Evolutionary conservation across 768 basidiomycete genomes (phyloP), one percentile per base, ranked within the genome.

Genomic region (Dioszegia crocea): DNA sequence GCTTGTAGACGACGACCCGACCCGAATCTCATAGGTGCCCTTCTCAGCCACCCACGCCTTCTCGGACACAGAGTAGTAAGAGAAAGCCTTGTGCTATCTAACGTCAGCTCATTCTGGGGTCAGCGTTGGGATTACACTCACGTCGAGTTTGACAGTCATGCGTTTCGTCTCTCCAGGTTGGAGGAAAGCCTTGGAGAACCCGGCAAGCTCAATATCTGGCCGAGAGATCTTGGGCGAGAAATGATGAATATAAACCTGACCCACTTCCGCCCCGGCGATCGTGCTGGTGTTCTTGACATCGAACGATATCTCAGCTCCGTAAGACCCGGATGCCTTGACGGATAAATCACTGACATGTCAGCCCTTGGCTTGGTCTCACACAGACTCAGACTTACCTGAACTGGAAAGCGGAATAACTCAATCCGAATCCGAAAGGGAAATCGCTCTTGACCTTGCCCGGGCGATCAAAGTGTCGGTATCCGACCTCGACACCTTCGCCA

Each of bases 241-340:
- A 57, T 83, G 80, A 4, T 81, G 76, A 3, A 86, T 77, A 71
- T 87, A 87, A 21, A 87, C 66, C 70, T 88, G 87, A 6, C 83
- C 82, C 40, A 85, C 83, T 68, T 86, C 83, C 0, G 84, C 84
- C 10, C 86, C 87, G 0, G 73, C 59, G 16, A 81, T 55, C 2
- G 71, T 48, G 8, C 86, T 86, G 21, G 77, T 81, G 73, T 87
- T 88, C 45, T 73, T 79, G 64, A 88, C 77, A 1, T 75, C 81
- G 53, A 84, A 62, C 26, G 14, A 76, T 79, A 57, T 80, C 68
- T 38, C 66, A 46, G 78, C 39, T 21, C 56, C 50, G 60, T 55
- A 53, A 12, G 48, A 31, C 9, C 49, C 66, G 79, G 78, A 30
- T 29, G 57, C 27, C 57, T 58, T 46, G 59, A 75, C 10, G 57